phyloP scores from a whole-genome alignment of 495 filamentous ascomycete species.

The Lineolata rhizophorae region DNA sequence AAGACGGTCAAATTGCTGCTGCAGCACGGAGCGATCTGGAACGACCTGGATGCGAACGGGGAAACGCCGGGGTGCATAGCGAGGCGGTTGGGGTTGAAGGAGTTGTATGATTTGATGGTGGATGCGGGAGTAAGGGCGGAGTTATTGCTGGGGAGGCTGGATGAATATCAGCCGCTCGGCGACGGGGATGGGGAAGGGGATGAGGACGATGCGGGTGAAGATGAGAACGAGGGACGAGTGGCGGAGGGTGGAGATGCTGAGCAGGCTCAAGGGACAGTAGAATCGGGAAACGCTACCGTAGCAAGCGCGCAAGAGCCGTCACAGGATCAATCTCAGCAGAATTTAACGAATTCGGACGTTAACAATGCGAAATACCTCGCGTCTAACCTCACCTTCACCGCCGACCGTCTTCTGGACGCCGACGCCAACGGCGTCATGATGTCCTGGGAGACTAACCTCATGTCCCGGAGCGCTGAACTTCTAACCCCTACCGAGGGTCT shows the following conservation, averaged over 20 bases:
- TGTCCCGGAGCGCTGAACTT: conserved; percentile 44
- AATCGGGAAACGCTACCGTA: conserved; percentile 1
- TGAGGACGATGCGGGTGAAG: conserved; percentile 25
- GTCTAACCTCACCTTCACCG: conserved; percentile 43
- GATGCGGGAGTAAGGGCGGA: conserved; percentile 86
- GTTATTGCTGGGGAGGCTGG: conserved; percentile 35
- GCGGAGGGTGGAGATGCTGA: conserved; percentile 10
- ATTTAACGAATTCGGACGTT: conserved; percentile 1
- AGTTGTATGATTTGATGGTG: conserved; percentile 66
- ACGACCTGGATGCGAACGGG: conserved; percentile 63
- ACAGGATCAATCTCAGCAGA: neutral
- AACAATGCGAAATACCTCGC: conserved; percentile 49
- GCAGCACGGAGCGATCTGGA: conserved; percentile 86
- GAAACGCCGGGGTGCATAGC: conserved; percentile 91
- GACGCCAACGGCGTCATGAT: conserved; percentile 79
- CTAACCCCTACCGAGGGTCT: conserved; percentile 35
- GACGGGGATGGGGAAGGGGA: conserved; percentile 37
- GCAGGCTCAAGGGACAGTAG: neutral
- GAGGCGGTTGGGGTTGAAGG: conserved; percentile 38
- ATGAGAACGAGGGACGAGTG: conserved; percentile 19
- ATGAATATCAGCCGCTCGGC: conserved; percentile 42
- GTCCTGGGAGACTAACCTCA: conserved; percentile 77
- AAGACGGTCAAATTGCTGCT: conserved; percentile 56
- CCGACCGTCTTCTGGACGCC: conserved; percentile 50
- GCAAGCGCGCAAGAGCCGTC: conserved; percentile 3